These are phyloP conservation scores for Trichoderma endophyticum DNA, from an alignment of 2,329 filamentous ascomycete genomes.

Conservation along the genomic window DNA sequence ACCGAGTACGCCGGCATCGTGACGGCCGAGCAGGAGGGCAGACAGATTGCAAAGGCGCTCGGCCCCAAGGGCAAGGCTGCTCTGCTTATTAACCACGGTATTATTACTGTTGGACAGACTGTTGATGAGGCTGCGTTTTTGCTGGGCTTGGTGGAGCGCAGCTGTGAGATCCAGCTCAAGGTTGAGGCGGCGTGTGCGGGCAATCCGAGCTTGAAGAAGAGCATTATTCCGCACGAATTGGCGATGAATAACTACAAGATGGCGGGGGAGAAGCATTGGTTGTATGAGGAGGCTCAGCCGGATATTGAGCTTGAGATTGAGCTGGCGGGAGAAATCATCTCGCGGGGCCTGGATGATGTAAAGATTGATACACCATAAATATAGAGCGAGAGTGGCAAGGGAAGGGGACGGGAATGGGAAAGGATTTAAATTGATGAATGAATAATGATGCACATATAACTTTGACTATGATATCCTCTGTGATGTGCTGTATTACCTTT, in stretches of 20 bases:
- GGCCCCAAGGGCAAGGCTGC: conserved; percentile 56
- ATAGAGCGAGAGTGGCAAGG: neutral
- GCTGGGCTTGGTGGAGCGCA: conserved; percentile 65
- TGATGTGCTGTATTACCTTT: no score
- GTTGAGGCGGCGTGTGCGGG: conserved; percentile 61
- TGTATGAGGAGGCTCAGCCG: conserved; percentile 46
- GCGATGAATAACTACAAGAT: conserved; percentile 41
- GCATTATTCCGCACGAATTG: conserved; percentile 39
- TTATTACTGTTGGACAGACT: conserved; percentile 66
- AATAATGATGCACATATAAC: neutral
- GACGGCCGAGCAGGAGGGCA: conserved; percentile 61
- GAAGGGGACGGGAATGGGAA: neutral
- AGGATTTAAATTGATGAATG: neutral
- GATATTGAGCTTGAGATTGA: conserved; percentile 47
- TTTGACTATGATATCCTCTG: neutral
- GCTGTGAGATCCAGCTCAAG: conserved; percentile 64
- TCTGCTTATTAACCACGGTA: conserved; percentile 68
- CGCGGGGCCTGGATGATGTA: conserved; percentile 26
- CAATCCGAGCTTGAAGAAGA: conserved; percentile 40
- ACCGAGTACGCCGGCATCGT: conserved; percentile 54
- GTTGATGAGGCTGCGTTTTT: conserved; percentile 73
- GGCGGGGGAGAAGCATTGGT: conserved; percentile 44
- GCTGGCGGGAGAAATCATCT: conserved; percentile 34
- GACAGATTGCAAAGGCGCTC: conserved; percentile 60
- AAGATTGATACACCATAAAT: conserved; percentile 19